Evolutionary conservation across 106 monocot genomes (phyloP), one percentile per base, ranked within the genome.

Genomic region (Phalaenopsis aphrodite): DNA sequence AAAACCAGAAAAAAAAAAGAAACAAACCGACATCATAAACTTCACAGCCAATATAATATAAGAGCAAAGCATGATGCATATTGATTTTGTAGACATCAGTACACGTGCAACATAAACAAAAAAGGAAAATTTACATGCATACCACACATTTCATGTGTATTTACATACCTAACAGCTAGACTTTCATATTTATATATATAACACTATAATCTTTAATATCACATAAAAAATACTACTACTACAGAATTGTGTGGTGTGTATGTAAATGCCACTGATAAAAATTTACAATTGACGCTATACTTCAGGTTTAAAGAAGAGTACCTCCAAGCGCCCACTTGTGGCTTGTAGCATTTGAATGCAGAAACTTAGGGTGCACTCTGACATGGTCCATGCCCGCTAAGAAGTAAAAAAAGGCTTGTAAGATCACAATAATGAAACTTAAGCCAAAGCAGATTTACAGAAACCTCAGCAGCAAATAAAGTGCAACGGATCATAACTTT

Each of bases 261-360:
- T 30, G 30, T 30, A 30, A 30, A 30, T 30, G 30, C 30, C 30
- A 0, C 30, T 30, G 30, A 57, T 57, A 18, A 14, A 15, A 57
- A 16, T 69, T 4, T 12, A 45, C 12, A 74, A 74, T n/a, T 42
- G n/a, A 74, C 17, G n/a, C 0, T 1, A 74, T 74, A 45, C 45
- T 74, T 74, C 43, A 74, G 11, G 9, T 16, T 74, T 42, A 18
- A 36, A 46, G 37, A 78, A 41, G 17, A 15, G 78, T 86, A 94
- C 97, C 97, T 84, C 97, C 97, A 85, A 98, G 88, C 46, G 92
- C 94, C 97, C 97, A 98, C 58, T 98, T 98, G 85, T 98, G 97
- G 76, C 97, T 94, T 46, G 97, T 98, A 61, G 97, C 97, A 88
- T 98, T 98, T 56, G 97, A 98, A 85, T 98, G 97, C 56, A 98